Evolutionary conservation across 225 moss, liverwort and hornwort genomes (phyloP).

Genomic region (Polytrichum formosum): DNA sequence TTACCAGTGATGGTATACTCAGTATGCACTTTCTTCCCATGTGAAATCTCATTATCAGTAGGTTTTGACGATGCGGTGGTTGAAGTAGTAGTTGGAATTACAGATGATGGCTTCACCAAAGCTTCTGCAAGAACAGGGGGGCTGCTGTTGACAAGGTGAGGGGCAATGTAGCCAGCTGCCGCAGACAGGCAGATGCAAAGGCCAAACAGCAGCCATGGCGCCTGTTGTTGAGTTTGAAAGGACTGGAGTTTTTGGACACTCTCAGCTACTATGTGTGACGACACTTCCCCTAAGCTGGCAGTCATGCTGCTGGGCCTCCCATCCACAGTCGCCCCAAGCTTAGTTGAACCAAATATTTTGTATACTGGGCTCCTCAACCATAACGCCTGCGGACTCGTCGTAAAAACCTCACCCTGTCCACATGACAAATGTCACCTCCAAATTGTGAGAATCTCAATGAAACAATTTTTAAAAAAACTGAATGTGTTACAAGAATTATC

Average conservation of each 20-base stretch:
- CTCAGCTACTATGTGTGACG: slow-evolving; percentile 42
- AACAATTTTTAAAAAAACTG: too few species aligned
- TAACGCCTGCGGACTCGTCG: slow-evolving; percentile 5
- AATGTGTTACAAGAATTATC: not conserved
- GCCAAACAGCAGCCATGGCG: slow-evolving; percentile 77
- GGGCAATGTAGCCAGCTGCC: slow-evolving; percentile 33
- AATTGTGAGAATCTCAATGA: not conserved
- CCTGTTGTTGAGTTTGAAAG: slow-evolving; percentile 57
- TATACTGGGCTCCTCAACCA: slow-evolving; percentile 14
- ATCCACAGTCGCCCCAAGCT: slow-evolving; percentile 37
- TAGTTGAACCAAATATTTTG: slow-evolving; percentile 8
- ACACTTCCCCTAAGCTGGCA: slow-evolving; percentile 54
- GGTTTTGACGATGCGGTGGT: slow-evolving; percentile 23
- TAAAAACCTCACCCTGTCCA: slow-evolving; percentile 22
- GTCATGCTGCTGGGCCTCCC: slow-evolving; percentile 53
- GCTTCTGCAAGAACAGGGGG: slow-evolving; percentile 44
- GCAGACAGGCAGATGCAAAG: slow-evolving; percentile 40
- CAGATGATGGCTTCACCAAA: slow-evolving; percentile 33
- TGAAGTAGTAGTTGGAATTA: slow-evolving; percentile 23
- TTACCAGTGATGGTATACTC: slow-evolving; percentile 87
- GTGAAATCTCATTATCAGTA: slow-evolving; percentile 53
- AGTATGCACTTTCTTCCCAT: slow-evolving; percentile 75
- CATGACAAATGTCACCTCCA: not conserved
- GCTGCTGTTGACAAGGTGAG: slow-evolving; percentile 45
- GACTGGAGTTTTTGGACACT: slow-evolving; percentile 53